phyloP scores from a whole-genome alignment of 805 yeast genomes.

The Starmerella gropengiesseri region DNA sequence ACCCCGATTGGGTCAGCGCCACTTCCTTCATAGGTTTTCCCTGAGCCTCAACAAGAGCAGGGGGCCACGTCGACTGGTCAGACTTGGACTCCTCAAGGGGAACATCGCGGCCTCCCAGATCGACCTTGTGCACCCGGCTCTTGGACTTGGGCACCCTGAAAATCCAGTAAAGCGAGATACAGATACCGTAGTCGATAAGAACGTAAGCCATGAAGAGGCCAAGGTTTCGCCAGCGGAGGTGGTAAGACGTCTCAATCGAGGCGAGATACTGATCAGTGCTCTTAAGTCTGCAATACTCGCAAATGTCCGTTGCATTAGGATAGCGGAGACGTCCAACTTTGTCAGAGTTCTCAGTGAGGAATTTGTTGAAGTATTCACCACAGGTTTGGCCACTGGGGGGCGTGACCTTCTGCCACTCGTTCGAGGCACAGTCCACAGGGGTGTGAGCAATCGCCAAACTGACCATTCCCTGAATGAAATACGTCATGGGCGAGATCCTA shows the following conservation, averaged over 20 bases:
- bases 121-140: slow-evolving; percentile 22
- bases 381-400: slow-evolving; percentile 60
- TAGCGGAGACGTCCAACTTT: slow-evolving; percentile 47
- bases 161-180: slow-evolving; percentile 28
- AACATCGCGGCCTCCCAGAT: slow-evolving; percentile 18
- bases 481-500: slow-evolving; percentile 59
- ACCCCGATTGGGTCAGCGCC: neutral
- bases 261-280: slow-evolving; percentile 37
- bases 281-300: slow-evolving; percentile 35
- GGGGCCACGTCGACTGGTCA: slow-evolving; percentile 15
- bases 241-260: slow-evolving; percentile 36
- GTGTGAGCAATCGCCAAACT: slow-evolving; percentile 40
- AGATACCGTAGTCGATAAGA: slow-evolving; percentile 39
- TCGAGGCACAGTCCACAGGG: slow-evolving; percentile 38
- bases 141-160: slow-evolving; percentile 26
- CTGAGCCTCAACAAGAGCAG: slow-evolving; percentile 8
- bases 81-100: slow-evolving; percentile 18
- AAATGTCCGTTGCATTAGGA: slow-evolving; percentile 37
- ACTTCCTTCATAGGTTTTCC: slow-evolving; percentile 1
- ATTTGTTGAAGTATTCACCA: slow-evolving; percentile 40
- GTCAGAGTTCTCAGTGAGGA: slow-evolving; percentile 29
- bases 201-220: slow-evolving; percentile 53
- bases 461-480: slow-evolving; percentile 50
- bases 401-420: slow-evolving; percentile 41
- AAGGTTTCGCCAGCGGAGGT: slow-evolving; percentile 52